Conservation (phyloP, 129 eudicot species). For the Erigeron canadensis region DNA sequence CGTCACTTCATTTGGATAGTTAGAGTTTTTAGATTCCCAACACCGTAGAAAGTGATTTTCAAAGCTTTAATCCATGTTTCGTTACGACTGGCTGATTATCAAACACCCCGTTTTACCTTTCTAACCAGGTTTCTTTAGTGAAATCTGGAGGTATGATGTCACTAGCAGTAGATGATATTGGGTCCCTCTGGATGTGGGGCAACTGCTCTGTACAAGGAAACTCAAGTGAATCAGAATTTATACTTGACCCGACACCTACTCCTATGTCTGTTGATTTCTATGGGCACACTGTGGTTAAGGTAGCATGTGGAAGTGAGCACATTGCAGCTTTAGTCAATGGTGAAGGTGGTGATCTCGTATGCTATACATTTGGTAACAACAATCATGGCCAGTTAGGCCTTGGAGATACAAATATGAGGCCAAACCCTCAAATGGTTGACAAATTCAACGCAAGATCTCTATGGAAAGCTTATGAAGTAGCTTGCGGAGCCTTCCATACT, state of each 20-base stretch:
- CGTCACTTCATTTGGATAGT: background rate
- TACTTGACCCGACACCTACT: conserved; percentile 37
- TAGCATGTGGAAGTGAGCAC: conserved; percentile 94
- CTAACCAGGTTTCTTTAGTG: conserved; percentile 57
- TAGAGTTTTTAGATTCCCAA: background rate
- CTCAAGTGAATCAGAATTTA: conserved; percentile 41
- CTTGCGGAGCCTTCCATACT: conserved; percentile 40
- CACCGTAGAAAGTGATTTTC: background rate
- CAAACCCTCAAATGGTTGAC: conserved; percentile 52
- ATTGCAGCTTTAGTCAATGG: conserved; percentile 69
- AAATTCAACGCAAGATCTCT: conserved; percentile 32
- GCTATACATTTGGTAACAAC: conserved; percentile 90
- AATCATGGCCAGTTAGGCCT: conserved; percentile 84
- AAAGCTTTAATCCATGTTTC: too few species aligned
- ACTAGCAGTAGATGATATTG: conserved; percentile 64
- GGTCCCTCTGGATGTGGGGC: conserved; percentile 91
- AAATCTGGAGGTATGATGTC: conserved; percentile 99
- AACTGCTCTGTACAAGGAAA: conserved; percentile 52
- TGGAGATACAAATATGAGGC: conserved; percentile 67
- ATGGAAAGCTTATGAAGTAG: conserved; percentile 38
- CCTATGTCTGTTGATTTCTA: conserved; percentile 62
- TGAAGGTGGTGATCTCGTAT: conserved; percentile 46
- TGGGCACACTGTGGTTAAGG: conserved; percentile 78
- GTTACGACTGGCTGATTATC: too few species aligned
- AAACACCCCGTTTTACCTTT: conserved; percentile 8